These are phyloP conservation scores for Populus hybrid DNA, from an alignment of 441 rosid species.

Conservation along the genomic window DNA sequence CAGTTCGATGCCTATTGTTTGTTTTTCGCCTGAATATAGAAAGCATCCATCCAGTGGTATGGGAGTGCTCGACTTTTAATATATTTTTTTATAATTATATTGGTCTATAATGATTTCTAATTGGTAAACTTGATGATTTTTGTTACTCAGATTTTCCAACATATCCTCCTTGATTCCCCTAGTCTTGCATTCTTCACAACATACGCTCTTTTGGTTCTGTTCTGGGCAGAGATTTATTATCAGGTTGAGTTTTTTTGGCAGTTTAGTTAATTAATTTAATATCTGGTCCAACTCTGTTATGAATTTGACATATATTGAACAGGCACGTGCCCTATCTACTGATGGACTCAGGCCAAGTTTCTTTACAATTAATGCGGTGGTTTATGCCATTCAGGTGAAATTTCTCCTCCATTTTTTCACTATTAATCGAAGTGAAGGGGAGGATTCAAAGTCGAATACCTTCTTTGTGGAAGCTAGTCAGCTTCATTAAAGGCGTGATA, in stretches of 20 bases:
- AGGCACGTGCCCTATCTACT: constrained; percentile 90
- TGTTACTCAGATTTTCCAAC: constrained; percentile 56
- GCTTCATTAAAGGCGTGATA: constrained; percentile 2
- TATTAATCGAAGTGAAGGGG: constrained; percentile 11
- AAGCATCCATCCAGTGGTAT: constrained; percentile 56
- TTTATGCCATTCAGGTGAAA: constrained; percentile 76
- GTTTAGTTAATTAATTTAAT: background rate
- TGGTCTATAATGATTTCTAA: background rate
- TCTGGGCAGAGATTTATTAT: constrained; percentile 96
- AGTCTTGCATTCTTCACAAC: constrained; percentile 94
- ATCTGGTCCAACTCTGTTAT: background rate
- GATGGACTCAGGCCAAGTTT: constrained; percentile 84
- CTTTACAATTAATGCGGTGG: constrained; percentile 70
- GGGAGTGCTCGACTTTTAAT: background rate
- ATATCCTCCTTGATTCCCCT: constrained; percentile 77
- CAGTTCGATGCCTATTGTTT: constrained; percentile 66
- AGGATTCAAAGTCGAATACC: constrained; percentile 19
- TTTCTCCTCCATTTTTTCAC: constrained; percentile 19
- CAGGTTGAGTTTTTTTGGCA: constrained; percentile 46
- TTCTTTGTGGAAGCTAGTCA: constrained; percentile 18
- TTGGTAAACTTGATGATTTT: constrained; percentile 4
- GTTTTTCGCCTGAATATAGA: constrained; percentile 63
- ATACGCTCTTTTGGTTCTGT: constrained; percentile 78
- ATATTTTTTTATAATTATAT: background rate
- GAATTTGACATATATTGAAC: constrained; percentile 23